These are phyloP conservation scores for Chenopodium formosanum DNA, from an alignment of 148 eudicot genomes.

Conservation along the genomic window DNA sequence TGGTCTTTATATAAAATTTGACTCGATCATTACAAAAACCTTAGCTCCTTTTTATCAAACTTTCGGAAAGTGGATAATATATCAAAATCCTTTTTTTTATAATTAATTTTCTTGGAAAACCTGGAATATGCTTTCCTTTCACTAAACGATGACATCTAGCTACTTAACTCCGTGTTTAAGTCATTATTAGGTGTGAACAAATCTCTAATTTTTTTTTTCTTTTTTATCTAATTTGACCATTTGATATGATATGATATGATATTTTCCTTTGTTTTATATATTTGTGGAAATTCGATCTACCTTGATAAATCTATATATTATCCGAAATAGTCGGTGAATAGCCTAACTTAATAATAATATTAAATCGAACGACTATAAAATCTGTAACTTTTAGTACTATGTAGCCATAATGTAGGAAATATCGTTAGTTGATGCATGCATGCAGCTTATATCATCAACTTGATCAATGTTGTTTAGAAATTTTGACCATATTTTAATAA, in stretches of 20 bases:
- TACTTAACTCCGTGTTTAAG: background rate
- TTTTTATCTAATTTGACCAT: background rate
- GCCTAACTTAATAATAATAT: no score
- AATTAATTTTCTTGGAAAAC: background rate
- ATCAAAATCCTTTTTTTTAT: background rate
- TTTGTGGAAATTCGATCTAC: no score
- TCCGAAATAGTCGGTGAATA: background rate
- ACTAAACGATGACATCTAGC: slow-evolving; percentile 5
- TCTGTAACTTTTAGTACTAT: background rate
- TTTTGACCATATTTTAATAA: no score
- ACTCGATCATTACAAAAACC: background rate
- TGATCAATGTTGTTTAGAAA: background rate
- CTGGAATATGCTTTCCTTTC: slow-evolving; percentile 8
- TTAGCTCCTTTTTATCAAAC: background rate
- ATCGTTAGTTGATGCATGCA: background rate
- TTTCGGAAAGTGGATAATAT: slow-evolving; percentile 17
- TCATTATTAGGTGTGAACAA: background rate
- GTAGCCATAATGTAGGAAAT: background rate
- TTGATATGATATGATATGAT: no score
- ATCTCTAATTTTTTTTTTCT: background rate
- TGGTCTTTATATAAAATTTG: background rate
- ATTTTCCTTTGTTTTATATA: no score
- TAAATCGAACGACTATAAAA: no score
- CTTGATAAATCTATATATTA: no score
- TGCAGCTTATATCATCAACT: background rate